phyloP scores from a whole-genome alignment of 257 asterid genomes.

The Lycium ferocissimum region DNA sequence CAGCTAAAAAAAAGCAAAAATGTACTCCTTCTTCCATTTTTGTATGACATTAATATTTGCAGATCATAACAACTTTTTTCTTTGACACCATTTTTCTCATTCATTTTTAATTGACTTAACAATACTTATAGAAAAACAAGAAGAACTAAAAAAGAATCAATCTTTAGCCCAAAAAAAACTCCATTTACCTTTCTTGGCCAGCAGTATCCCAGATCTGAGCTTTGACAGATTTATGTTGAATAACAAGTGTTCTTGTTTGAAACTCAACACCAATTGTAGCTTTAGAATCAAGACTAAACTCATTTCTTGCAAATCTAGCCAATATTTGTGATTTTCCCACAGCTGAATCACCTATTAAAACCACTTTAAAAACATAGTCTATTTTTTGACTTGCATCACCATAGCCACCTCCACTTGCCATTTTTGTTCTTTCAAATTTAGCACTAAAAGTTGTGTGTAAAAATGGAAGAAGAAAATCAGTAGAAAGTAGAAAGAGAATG shows the following conservation, averaged over 20 bases:
- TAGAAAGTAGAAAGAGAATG: background rate
- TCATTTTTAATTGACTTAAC: background rate
- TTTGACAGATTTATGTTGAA: slow-evolving; percentile 75
- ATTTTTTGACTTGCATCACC: slow-evolving; percentile 71
- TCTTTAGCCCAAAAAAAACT: background rate
- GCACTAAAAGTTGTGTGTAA: background rate
- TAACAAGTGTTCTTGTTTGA: slow-evolving; percentile 74
- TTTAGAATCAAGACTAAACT: slow-evolving; percentile 84
- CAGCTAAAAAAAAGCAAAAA: background rate
- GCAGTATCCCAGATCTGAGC: slow-evolving; percentile 98
- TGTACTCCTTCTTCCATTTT: too few species aligned
- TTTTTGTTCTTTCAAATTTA: background rate
- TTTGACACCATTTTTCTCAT: background rate
- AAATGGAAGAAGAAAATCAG: background rate
- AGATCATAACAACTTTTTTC: background rate
- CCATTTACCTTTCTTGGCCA: slow-evolving; percentile 74
- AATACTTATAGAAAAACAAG: background rate
- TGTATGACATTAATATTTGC: too few species aligned
- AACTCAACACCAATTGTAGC: slow-evolving; percentile 88
- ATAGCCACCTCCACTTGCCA: slow-evolving; percentile 49
- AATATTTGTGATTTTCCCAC: slow-evolving; percentile 84
- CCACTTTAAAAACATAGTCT: slow-evolving; percentile 84
- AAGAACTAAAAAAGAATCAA: background rate
- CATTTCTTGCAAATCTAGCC: slow-evolving; percentile 75
- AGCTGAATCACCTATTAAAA: slow-evolving; percentile 84